These are phyloP conservation scores for Xylaria hypoxylon DNA, from an alignment of 2,329 filamentous ascomycete genomes.

Conservation along the genomic window DNA sequence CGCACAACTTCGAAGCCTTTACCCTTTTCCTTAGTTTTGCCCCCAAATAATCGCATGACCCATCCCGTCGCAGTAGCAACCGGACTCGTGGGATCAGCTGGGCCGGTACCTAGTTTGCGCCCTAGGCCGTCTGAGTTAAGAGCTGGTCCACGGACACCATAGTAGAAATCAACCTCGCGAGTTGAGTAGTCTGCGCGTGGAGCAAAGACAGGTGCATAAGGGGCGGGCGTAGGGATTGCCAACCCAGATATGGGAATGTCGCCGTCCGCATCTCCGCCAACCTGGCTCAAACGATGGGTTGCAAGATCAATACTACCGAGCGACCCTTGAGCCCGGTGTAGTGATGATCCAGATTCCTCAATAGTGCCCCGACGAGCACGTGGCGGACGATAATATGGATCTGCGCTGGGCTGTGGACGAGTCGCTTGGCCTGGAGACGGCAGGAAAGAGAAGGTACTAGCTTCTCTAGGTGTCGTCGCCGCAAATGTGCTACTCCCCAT, in stretches of 20 bases:
- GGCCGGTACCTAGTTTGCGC: slow-evolving; percentile 89
- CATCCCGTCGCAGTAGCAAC: slow-evolving; percentile 90
- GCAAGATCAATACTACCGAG: slow-evolving; percentile 54
- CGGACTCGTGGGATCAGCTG: slow-evolving; percentile 91
- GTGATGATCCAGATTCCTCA: slow-evolving; percentile 56
- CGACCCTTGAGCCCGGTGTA: slow-evolving; percentile 53
- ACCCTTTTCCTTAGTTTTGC: slow-evolving; percentile 91
- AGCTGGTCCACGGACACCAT: slow-evolving; percentile 89
- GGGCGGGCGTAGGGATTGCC: slow-evolving; percentile 57
- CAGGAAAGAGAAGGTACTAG: slow-evolving; percentile 78
- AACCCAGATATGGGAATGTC: slow-evolving; percentile 58
- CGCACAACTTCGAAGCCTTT: slow-evolving; percentile 98
- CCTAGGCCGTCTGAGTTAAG: slow-evolving; percentile 84
- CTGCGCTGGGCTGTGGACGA: slow-evolving; percentile 63
- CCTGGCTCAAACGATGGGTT: slow-evolving; percentile 55
- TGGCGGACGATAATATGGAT: slow-evolving; percentile 91
- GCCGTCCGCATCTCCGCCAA: slow-evolving; percentile 51
- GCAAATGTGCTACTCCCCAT: slow-evolving; percentile 73
- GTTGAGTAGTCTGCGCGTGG: slow-evolving; percentile 88
- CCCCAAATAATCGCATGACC: slow-evolving; percentile 82
- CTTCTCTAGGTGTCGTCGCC: slow-evolving; percentile 78
- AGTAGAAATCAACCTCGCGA: slow-evolving; percentile 96
- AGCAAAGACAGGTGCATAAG: slow-evolving; percentile 57
- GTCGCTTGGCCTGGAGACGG: slow-evolving; percentile 65
- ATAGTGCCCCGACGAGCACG: slow-evolving; percentile 74